Evolutionary conservation across 805 yeast genomes (phyloP).

Genomic region (Lachancea lanzarotensis): DNA sequence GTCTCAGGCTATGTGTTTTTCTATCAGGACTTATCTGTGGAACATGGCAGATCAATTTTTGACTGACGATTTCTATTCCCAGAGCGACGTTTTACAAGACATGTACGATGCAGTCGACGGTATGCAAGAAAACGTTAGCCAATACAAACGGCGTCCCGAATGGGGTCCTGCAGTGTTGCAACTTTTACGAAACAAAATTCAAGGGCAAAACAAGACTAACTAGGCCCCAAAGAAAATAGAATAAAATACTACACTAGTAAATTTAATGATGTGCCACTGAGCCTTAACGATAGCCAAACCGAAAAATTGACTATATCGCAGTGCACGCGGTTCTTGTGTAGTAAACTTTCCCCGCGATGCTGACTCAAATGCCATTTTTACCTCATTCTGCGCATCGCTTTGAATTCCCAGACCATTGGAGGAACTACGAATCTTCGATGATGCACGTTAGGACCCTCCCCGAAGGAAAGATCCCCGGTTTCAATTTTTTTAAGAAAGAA

Average conservation of each 20-base stretch:
- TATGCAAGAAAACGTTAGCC: slow-evolving; percentile 50
- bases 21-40: slow-evolving; percentile 48
- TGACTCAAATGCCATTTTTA: slow-evolving; percentile 8
- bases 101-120: slow-evolving; percentile 58
- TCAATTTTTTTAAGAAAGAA: slow-evolving; percentile 4
- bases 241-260: neutral
- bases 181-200: slow-evolving; percentile 10
- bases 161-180: slow-evolving; percentile 62
- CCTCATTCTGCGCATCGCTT: slow-evolving; percentile 38
- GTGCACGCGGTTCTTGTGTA: slow-evolving; percentile 3
- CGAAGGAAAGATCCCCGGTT: slow-evolving; percentile 5
- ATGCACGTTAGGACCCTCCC: slow-evolving; percentile 27
- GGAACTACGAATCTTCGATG: slow-evolving; percentile 42
- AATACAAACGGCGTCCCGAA: slow-evolving; percentile 54
- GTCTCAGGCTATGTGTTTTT: slow-evolving; percentile 34
- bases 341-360: slow-evolving; percentile 8
- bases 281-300: slow-evolving; percentile 14
- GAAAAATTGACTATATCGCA: slow-evolving; percentile 4
- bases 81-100: slow-evolving; percentile 43
- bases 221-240: neutral
- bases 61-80: slow-evolving; percentile 42
- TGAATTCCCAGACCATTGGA: slow-evolving; percentile 38
- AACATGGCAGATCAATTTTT: slow-evolving; percentile 16
- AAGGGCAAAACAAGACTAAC: neutral
- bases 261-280: slow-evolving; percentile 23